phyloP scores from a whole-genome alignment of 2,329 filamentous ascomycete genomes.

The Phaeosphaeriaceae sp. region DNA sequence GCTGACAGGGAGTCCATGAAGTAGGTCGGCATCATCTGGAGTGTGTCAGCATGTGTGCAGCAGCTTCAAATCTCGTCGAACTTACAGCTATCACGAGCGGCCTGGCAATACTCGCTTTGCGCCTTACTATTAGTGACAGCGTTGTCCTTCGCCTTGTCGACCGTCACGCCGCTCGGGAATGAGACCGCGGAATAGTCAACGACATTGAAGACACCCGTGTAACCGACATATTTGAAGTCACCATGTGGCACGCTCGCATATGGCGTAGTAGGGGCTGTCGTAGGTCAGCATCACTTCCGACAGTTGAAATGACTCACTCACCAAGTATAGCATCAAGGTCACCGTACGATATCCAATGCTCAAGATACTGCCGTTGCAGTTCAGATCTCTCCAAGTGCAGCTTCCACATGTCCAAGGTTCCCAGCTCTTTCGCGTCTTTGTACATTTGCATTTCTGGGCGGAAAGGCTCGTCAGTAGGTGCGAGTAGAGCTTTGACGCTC shows the following conservation, averaged over 20 bases:
- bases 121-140: conserved; percentile 28
- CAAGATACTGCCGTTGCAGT: conserved; percentile 52
- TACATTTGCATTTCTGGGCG: conserved; percentile 59
- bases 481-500: conserved; percentile 51
- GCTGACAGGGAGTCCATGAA: conserved; percentile 55
- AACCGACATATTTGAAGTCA: conserved; percentile 55
- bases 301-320: conserved; percentile 8
- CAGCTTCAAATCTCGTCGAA: background rate
- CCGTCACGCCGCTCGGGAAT: conserved; percentile 52
- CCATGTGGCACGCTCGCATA: conserved; percentile 53
- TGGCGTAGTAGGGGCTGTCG: conserved; percentile 53
- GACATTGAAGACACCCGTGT: conserved; percentile 57
- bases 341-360: conserved; percentile 52
- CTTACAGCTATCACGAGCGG: conserved; percentile 52
- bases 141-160: conserved; percentile 49
- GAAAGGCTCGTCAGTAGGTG: conserved; percentile 52
- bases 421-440: conserved; percentile 52
- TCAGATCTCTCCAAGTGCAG: conserved; percentile 56
- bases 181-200: conserved; percentile 56
- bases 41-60: background rate
- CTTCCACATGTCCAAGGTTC: conserved; percentile 57
- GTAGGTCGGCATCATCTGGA: conserved; percentile 45
- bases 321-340: conserved; percentile 56
- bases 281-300: conserved; percentile 8
- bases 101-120: conserved; percentile 50